These are phyloP conservation scores for Tricholoma sp. DNA, from an alignment of 768 basidiomycete species.

Conservation along the genomic window DNA sequence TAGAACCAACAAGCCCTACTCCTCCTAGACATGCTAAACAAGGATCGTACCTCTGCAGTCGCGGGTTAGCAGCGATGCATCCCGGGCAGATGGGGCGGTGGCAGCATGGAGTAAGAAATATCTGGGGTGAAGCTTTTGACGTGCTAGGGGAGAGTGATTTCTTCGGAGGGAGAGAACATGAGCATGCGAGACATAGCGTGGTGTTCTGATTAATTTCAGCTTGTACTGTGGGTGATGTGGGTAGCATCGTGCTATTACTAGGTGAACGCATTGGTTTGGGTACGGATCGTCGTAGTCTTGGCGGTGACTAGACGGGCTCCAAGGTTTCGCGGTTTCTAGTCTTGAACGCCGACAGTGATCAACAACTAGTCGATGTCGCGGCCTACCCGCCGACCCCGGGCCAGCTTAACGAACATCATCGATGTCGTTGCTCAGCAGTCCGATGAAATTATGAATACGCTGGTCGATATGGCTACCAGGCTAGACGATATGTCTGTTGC, in stretches of 20 bases:
- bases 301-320: not conserved
- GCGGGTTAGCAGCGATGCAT: conserved; percentile 56
- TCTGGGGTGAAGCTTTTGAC: conserved; percentile 6
- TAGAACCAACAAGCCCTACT: conserved; percentile 31
- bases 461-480: too few relatives aligned
- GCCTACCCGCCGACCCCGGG: too few relatives aligned
- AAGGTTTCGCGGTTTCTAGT: not conserved
- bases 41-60: conserved; percentile 64
- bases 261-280: not conserved
- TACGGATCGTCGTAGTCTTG: not conserved
- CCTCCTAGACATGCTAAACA: conserved; percentile 67
- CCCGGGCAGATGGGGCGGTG: conserved; percentile 54
- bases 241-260: not conserved
- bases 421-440: too few relatives aligned
- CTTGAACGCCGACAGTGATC: too few relatives aligned
- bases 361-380: too few relatives aligned
- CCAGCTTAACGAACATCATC: too few relatives aligned
- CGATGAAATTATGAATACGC: too few relatives aligned
- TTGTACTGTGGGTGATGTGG: not conserved
- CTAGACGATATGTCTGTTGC: too few relatives aligned
- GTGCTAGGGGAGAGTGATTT: conserved; percentile 8
- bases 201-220: conserved; percentile 19
- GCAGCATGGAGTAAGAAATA: conserved; percentile 63
- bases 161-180: conserved; percentile 43
- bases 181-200: conserved; percentile 56